Base-by-base conservation (phyloP, 106 monocot genomes). In the Ottelia alismoides region DNA sequence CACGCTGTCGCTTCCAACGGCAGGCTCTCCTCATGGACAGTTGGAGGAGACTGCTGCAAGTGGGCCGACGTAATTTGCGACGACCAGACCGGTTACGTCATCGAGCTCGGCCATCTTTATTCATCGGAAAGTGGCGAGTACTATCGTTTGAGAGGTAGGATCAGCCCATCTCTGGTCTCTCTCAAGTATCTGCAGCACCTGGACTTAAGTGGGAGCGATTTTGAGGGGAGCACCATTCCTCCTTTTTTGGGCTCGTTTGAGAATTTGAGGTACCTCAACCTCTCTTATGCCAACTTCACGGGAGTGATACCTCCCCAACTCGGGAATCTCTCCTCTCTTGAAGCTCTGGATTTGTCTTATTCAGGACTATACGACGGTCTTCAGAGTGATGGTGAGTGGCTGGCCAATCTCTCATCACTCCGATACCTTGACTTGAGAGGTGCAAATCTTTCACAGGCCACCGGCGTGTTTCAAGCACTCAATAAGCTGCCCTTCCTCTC, bases 161-260 rank as follows among this genome's bases (percentile, higher is more conserved):
- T 74, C 11, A 49, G 46, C 27, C 54, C 52, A n/a, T 74, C 79
- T 9, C 28, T 79, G 31, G 49, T 53, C 1, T 28, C n/a, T 1
- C 25, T 79, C 20, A 66, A 57, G 45, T 53, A 26, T 1, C 28
- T 79, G 23, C 31, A 49, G 10, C 44, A 57, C 27, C 30, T 81
- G 7, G 72, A 76, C 64, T 61, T 81, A 22, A 81, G 69, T 47
- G 20, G 2, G 32, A 81, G 72, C 52, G 2, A 58, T 35, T 81
- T 81, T 45, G 45, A 46, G 1, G 57, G 51, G 19, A 28, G 26
- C 26, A 29, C 59, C 0, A 76, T 81, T 28, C 81, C 81, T 1
- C 4, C 27, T 17, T 81, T 65, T 50, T 29, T 76, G 0, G 59
- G 68, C 27, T 69, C 59, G 18, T 25, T 76, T 2, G 51, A 23